These are phyloP conservation scores for Fraxinus albicans DNA, from an alignment of 305 asterid genomes.

Conservation along the genomic window DNA sequence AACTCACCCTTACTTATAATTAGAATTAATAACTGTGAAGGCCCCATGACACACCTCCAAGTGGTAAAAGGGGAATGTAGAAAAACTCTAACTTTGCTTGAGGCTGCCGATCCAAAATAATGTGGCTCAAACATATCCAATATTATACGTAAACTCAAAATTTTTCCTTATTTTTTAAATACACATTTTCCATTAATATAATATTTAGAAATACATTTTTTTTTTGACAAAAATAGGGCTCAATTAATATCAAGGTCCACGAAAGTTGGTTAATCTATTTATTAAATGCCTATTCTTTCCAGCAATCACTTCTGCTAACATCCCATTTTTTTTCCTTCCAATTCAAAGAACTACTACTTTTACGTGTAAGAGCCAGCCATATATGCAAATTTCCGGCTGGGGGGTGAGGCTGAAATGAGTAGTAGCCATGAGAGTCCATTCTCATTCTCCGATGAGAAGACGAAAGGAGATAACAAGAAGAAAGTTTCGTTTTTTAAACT, in stretches of 20 bases:
- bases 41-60: too few species aligned
- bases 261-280: neutral
- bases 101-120: too few species aligned
- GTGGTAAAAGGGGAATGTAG: too few species aligned
- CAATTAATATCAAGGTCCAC: neutral
- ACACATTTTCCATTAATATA: too few species aligned
- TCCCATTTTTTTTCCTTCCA: neutral
- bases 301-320: neutral
- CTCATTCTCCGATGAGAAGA: neutral
- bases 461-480: constrained; percentile 9
- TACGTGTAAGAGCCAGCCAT: neutral
- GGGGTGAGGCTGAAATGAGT: neutral
- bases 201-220: too few species aligned
- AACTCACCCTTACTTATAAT: too few species aligned
- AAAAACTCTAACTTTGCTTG: too few species aligned
- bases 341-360: neutral
- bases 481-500: constrained; percentile 54
- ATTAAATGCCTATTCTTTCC: neutral
- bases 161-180: too few species aligned
- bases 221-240: too few species aligned
- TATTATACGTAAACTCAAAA: too few species aligned
- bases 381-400: neutral
- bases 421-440: neutral
- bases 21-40: too few species aligned
- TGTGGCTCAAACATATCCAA: too few species aligned